phyloP scores from a whole-genome alignment of 495 filamentous ascomycete genomes.

The Penicillium odoratum region DNA sequence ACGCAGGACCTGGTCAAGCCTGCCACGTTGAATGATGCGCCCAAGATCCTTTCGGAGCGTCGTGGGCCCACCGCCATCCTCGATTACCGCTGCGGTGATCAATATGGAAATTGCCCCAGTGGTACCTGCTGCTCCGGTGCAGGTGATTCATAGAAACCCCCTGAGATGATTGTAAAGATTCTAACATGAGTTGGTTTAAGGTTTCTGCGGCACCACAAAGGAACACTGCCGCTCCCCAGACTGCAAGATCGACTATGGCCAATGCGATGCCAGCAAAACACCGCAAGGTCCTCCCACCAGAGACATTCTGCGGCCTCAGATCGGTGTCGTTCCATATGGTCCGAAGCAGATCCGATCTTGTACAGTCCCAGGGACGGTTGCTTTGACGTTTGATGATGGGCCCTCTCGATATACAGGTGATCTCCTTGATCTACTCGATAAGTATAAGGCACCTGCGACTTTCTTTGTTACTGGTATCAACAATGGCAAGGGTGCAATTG shows the following conservation, averaged over 20 bases:
- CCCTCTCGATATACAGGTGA: constrained; percentile 68
- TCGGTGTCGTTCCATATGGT: constrained; percentile 60
- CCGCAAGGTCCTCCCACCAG: constrained; percentile 63
- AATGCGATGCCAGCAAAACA: constrained; percentile 66
- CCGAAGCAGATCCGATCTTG: constrained; percentile 68
- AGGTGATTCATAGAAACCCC: constrained; percentile 43
- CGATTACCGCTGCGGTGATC: constrained; percentile 40
- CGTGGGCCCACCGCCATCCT: constrained; percentile 20
- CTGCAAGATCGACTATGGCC: constrained; percentile 67
- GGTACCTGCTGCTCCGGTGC: constrained; percentile 64
- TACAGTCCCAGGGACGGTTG: constrained; percentile 59
- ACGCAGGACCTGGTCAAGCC: not conserved
- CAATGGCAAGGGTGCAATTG: constrained; percentile 69
- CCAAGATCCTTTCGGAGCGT: constrained; percentile 5
- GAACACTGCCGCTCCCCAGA: constrained; percentile 69
- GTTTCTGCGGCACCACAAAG: constrained; percentile 59
- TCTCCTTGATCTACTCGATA: constrained; percentile 67
- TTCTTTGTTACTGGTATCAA: constrained; percentile 82
- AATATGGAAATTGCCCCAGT: constrained; percentile 50
- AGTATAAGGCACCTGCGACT: constrained; percentile 67
- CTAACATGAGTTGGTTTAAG: constrained; percentile 21
- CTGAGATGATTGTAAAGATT: constrained; percentile 1
- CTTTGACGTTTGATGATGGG: constrained; percentile 79
- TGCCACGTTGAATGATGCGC: not conserved
- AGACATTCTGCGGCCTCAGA: constrained; percentile 55